These are phyloP conservation scores for Spathaspora sp. DNA, from an alignment of 1,139 yeast genomes.

Conservation along the genomic window DNA sequence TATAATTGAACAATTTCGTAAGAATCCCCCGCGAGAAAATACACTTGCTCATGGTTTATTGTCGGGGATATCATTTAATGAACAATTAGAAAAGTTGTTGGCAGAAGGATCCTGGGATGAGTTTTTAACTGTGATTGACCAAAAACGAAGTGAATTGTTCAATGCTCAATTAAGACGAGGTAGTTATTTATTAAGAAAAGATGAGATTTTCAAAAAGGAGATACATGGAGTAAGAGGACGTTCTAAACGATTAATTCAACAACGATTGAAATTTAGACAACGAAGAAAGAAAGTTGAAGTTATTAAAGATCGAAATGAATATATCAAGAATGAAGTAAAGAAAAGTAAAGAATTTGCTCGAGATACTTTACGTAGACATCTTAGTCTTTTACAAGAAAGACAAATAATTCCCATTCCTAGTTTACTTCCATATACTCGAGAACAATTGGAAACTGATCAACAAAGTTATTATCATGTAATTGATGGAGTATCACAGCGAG, in stretches of 20 bases:
- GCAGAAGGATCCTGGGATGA: not conserved
- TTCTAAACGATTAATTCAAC: not conserved
- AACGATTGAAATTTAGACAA: not conserved
- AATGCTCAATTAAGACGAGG: slow-evolving; percentile 6
- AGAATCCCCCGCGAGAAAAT: not conserved
- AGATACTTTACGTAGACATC: slow-evolving; percentile 24
- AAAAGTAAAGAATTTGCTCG: slow-evolving; percentile 10
- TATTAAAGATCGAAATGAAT: not conserved
- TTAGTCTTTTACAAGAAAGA: slow-evolving; percentile 28
- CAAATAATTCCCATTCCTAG: slow-evolving; percentile 35
- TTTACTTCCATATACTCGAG: slow-evolving; percentile 31
- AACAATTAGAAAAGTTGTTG: slow-evolving; percentile 2
- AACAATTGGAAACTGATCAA: slow-evolving; percentile 8
- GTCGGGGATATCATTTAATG: slow-evolving; percentile 14
- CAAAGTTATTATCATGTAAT: slow-evolving; percentile 6
- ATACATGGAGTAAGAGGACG: slow-evolving; percentile 10
- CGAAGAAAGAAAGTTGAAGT: not conserved
- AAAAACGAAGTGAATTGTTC: slow-evolving; percentile 3
- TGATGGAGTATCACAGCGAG: slow-evolving; percentile 4
- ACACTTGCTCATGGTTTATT: slow-evolving; percentile 6
- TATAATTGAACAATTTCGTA: slow-evolving; percentile 19
- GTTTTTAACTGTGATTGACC: slow-evolving; percentile 4
- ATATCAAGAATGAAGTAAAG: slow-evolving; percentile 12
- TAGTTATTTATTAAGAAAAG: slow-evolving; percentile 6
- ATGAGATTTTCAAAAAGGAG: slow-evolving; percentile 3